These are phyloP conservation scores for Anisodus acutangulus DNA, from an alignment of 257 asterid species.

Conservation along the genomic window DNA sequence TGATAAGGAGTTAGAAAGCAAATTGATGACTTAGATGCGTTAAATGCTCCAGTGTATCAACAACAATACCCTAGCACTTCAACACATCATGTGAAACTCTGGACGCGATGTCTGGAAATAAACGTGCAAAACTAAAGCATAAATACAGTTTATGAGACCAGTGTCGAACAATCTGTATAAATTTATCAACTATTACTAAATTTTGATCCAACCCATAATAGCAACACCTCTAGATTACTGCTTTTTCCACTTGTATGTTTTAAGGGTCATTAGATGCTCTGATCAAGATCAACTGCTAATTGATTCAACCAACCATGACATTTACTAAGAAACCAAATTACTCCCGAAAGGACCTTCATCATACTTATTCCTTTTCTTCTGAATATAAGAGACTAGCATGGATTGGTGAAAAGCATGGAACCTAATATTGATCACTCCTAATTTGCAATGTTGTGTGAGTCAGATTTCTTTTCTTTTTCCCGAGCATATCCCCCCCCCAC, in stretches of 20 bases:
- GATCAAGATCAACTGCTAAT: neutral
- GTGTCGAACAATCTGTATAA: neutral
- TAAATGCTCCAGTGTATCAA: neutral
- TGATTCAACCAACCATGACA: neutral
- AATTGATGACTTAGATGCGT: neutral
- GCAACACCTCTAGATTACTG: neutral
- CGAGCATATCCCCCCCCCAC: neutral
- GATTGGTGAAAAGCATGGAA: conserved; percentile 11
- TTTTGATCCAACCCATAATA: neutral
- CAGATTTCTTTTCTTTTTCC: neutral
- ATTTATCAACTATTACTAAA: neutral
- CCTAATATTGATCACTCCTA: conserved; percentile 1
- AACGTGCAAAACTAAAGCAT: conserved; percentile 3
- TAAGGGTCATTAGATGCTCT: conserved; percentile 5
- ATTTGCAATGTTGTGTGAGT: neutral
- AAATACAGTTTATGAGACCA: neutral
- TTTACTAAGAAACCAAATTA: conserved; percentile 5
- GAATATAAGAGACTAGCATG: neutral
- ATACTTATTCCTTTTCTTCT: conserved; percentile 1
- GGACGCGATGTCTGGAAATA: neutral
- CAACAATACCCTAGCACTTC: neutral
- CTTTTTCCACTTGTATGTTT: neutral
- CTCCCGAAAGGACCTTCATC: neutral
- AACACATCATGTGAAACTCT: neutral
- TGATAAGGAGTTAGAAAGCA: neutral